Percentiles rank a stretch among this genome's conserved stretches.
Conservation (phyloP, 148 eudicot species). For the Camellia granthamiana region DNA sequence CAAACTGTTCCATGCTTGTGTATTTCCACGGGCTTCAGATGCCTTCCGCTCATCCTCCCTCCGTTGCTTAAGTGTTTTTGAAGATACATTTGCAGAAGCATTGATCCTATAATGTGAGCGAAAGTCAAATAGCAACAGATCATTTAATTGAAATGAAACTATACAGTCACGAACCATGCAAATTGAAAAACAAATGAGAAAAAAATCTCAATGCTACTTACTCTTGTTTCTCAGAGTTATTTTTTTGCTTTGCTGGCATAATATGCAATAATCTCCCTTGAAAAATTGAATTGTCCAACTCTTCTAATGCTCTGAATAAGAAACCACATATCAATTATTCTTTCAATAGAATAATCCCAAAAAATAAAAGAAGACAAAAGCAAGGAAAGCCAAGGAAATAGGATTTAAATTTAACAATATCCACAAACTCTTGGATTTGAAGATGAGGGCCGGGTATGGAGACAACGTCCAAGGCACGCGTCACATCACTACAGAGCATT, state of each 20-base stretch:
- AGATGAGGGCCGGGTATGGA: background rate
- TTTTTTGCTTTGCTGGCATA: conserved; percentile 70
- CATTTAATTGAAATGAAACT: conserved; percentile 4
- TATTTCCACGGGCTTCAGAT: conserved; percentile 82
- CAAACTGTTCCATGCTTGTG: conserved; percentile 90
- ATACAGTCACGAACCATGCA: conserved; percentile 10
- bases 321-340: background rate
- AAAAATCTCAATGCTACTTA: conserved; percentile 33
- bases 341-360: background rate
- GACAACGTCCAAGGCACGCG: background rate
- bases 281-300: conserved; percentile 68
- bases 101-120: conserved; percentile 30
- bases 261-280: conserved; percentile 92
- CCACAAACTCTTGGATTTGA: background rate
- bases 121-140: conserved; percentile 4
- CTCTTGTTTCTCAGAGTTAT: conserved; percentile 50
- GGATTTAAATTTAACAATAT: background rate
- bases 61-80: conserved; percentile 67
- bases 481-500: background rate
- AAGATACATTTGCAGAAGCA: conserved; percentile 27
- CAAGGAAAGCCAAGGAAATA: background rate
- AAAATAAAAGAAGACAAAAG: background rate
- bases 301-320: conserved; percentile 67
- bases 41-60: conserved; percentile 70
- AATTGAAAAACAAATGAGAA: conserved; percentile 11